These are phyloP conservation scores for Phellopilus nigrolimitatus DNA, from an alignment of 1,284 basidiomycete species.

Conservation along the genomic window DNA sequence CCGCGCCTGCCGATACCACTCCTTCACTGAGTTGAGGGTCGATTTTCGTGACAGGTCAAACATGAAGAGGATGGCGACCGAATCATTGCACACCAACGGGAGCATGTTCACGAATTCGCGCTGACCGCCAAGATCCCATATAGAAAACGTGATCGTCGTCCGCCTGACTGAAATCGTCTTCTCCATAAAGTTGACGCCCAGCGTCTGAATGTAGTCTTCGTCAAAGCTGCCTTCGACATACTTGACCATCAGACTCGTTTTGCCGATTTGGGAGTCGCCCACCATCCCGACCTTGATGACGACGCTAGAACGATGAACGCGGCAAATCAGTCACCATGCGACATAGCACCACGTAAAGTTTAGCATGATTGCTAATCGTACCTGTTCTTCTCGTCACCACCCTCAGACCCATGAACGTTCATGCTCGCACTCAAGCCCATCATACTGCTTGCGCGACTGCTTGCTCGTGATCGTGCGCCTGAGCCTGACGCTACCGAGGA, in stretches of 20 bases:
- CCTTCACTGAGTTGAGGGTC: slow-evolving; percentile 96
- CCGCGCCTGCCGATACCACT: slow-evolving; percentile 97
- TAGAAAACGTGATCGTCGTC: slow-evolving; percentile 98
- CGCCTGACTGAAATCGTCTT: slow-evolving; percentile 96
- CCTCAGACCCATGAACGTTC: slow-evolving; percentile 4
- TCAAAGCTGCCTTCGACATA: slow-evolving; percentile 97
- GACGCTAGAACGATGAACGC: slow-evolving; percentile 49
- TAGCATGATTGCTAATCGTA: not conserved
- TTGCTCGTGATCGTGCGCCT: slow-evolving; percentile 17
- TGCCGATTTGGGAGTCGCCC: slow-evolving; percentile 97
- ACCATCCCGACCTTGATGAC: slow-evolving; percentile 99
- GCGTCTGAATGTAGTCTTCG: slow-evolving; percentile 99
- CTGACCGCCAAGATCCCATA: slow-evolving; percentile 98
- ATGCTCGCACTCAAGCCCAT: slow-evolving; percentile 13
- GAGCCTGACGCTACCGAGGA: slow-evolving; percentile 12
- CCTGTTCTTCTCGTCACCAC: slow-evolving; percentile 20
- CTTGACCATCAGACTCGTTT: slow-evolving; percentile 98
- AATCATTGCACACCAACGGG: slow-evolving; percentile 96
- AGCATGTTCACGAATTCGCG: slow-evolving; percentile 99
- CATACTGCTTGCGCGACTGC: slow-evolving; percentile 18
- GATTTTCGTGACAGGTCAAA: slow-evolving; percentile 97
- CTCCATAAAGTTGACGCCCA: slow-evolving; percentile 99
- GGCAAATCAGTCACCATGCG: slow-evolving; percentile 5
- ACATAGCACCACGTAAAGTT: not conserved
- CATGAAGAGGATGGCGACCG: slow-evolving; percentile 99